These are phyloP conservation scores for Lumnitzera littorea DNA, from an alignment of 345 rosid species.

Conservation along the genomic window DNA sequence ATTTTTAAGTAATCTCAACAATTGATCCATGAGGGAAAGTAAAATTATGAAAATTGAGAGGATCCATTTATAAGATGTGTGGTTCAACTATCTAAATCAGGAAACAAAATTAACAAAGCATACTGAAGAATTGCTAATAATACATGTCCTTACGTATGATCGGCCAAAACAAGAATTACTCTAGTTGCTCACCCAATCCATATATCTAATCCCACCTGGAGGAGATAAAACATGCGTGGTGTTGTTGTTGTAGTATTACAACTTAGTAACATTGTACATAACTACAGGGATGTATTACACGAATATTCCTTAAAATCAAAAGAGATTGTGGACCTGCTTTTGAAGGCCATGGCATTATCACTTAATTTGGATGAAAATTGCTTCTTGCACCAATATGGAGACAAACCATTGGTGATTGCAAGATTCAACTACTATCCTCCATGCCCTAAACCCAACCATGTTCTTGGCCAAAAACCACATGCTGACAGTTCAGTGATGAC, in stretches of 20 bases:
- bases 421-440: constrained; percentile 16
- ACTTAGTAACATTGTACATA: not conserved
- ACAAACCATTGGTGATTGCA: constrained; percentile 1
- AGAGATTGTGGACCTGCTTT: not conserved
- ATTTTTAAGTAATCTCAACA: too few relatives aligned
- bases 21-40: too few relatives aligned
- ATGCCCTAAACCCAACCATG: constrained; percentile 20
- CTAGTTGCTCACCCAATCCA: too few relatives aligned
- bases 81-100: too few relatives aligned
- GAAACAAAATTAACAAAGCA: too few relatives aligned
- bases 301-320: constrained; percentile 11
- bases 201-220: too few relatives aligned
- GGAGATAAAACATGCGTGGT: too few relatives aligned
- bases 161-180: not conserved
- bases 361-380: constrained; percentile 17
- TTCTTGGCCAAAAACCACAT: constrained; percentile 17
- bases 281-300: constrained; percentile 13
- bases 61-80: too few relatives aligned
- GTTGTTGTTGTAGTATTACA: not conserved
- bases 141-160: too few relatives aligned
- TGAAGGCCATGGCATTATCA: constrained; percentile 21
- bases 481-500: constrained; percentile 10
- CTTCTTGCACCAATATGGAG: constrained; percentile 16
- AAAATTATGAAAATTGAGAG: too few relatives aligned
- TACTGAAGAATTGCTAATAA: too few relatives aligned